Conservation (phyloP, 805 yeast genomes). For the Starmerella sp. region DNA sequence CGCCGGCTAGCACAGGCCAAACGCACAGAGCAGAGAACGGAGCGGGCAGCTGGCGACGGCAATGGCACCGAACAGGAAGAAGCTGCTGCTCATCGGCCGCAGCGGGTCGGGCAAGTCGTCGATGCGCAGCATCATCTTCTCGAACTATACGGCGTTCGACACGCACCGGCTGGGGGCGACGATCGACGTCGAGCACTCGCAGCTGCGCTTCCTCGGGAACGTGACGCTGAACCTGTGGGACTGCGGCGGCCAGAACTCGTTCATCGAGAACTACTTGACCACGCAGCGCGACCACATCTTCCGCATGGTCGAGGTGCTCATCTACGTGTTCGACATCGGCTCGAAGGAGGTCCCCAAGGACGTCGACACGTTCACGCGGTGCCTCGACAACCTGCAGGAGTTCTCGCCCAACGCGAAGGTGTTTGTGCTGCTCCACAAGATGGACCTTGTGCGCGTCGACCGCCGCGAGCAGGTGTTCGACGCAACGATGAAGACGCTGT, state of each 20-base stretch:
- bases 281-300: slow-evolving; percentile 86
- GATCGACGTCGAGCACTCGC: slow-evolving; percentile 96
- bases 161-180: slow-evolving; percentile 94
- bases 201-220: slow-evolving; percentile 80
- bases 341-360: slow-evolving; percentile 85
- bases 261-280: slow-evolving; percentile 86
- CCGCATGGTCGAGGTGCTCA: slow-evolving; percentile 88
- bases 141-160: slow-evolving; percentile 93
- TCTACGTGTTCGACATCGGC: slow-evolving; percentile 94
- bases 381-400: slow-evolving; percentile 67
- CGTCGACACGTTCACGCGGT: slow-evolving; percentile 78
- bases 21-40: too few relatives aligned
- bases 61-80: slow-evolving; percentile 36
- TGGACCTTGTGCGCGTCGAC: slow-evolving; percentile 86
- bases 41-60: not conserved
- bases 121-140: slow-evolving; percentile 88
- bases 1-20: too few relatives aligned
- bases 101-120: slow-evolving; percentile 96
- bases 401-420: slow-evolving; percentile 85
- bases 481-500: slow-evolving; percentile 73
- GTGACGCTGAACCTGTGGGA: slow-evolving; percentile 96
- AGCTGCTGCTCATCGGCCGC: slow-evolving; percentile 70
- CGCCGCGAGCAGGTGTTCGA: slow-evolving; percentile 73
- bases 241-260: slow-evolving; percentile 89
- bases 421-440: slow-evolving; percentile 83